These are phyloP conservation scores for Thalassiosira profunda DNA, from an alignment of 108 stramenopile species.

Conservation along the genomic window DNA sequence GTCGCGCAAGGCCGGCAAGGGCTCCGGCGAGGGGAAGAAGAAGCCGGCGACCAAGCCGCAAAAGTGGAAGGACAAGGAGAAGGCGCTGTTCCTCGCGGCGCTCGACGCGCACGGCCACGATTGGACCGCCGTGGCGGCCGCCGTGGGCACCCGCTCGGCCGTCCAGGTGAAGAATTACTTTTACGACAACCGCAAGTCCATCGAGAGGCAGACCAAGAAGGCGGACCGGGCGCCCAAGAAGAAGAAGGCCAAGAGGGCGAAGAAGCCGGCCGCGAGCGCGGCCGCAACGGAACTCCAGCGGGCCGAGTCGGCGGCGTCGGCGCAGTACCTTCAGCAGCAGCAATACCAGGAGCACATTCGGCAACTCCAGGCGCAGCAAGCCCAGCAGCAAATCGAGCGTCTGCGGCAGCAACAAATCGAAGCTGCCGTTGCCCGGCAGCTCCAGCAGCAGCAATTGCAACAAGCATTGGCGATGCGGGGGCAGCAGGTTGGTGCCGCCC, in stretches of 20 bases:
- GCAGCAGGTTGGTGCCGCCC: too few relatives aligned
- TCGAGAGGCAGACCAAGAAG: conserved; percentile 41
- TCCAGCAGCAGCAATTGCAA: conserved; percentile 27
- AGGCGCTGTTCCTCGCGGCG: conserved; percentile 76
- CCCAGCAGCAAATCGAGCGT: conserved; percentile 14
- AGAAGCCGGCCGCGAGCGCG: background rate
- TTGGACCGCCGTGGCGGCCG: conserved; percentile 65
- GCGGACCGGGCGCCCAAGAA: conserved; percentile 1
- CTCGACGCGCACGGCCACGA: conserved; percentile 71
- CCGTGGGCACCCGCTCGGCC: conserved; percentile 76
- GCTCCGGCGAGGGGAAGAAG: conserved; percentile 12
- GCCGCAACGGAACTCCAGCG: too few relatives aligned
- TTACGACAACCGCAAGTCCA: conserved; percentile 85
- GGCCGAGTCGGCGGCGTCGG: conserved; percentile 2
- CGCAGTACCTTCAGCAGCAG: conserved; percentile 28
- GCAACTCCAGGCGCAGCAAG: conserved; percentile 14
- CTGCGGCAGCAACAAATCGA: conserved; percentile 20
- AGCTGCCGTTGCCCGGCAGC: conserved; percentile 27
- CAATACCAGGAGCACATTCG: conserved; percentile 19
- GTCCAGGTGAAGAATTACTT: conserved; percentile 90
- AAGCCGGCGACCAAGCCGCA: conserved; percentile 47
- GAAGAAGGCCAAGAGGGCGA: conserved; percentile 6
- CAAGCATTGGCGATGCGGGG: conserved; percentile 21
- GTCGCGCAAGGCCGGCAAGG: background rate
- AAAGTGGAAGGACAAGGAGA: conserved; percentile 84